These are phyloP conservation scores for Ceratobasidium sp. DNA, from an alignment of 1,284 basidiomycete species.

Conservation along the genomic window DNA sequence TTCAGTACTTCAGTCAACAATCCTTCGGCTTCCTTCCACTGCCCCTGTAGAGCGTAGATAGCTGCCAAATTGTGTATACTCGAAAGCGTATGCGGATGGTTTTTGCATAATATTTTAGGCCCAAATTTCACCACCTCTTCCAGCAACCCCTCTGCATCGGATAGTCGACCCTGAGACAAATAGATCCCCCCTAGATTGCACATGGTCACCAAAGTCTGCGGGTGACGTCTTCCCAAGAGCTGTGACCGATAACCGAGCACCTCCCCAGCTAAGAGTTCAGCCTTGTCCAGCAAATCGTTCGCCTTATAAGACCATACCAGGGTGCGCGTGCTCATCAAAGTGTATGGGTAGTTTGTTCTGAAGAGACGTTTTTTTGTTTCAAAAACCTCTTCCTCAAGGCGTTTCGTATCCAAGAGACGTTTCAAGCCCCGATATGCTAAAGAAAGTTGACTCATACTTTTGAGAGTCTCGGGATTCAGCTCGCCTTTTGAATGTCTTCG, in stretches of 20 bases:
- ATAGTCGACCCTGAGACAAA: background rate
- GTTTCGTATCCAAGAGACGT: background rate
- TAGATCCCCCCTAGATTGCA: background rate
- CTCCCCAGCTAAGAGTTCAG: background rate
- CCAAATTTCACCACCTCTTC: background rate
- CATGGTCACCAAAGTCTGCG: background rate
- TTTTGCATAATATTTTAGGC: background rate
- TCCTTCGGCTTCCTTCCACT: background rate
- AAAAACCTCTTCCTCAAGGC: background rate
- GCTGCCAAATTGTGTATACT: conserved; percentile 8
- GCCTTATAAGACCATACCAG: background rate
- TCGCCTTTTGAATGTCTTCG: background rate
- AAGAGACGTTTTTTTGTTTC: background rate
- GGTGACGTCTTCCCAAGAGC: background rate
- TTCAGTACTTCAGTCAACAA: background rate
- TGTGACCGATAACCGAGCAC: background rate
- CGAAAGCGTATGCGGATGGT: conserved; percentile 11
- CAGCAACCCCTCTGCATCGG: background rate
- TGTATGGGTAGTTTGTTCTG: background rate
- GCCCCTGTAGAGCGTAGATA: background rate
- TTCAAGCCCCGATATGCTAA: background rate
- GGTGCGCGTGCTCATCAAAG: background rate
- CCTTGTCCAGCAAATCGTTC: background rate
- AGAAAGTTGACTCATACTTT: background rate
- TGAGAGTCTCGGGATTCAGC: background rate